Evolutionary conservation across 768 basidiomycete species (phyloP), one percentile per base, ranked within the genome.

Genomic region (Phlegmacium glaucopus): DNA sequence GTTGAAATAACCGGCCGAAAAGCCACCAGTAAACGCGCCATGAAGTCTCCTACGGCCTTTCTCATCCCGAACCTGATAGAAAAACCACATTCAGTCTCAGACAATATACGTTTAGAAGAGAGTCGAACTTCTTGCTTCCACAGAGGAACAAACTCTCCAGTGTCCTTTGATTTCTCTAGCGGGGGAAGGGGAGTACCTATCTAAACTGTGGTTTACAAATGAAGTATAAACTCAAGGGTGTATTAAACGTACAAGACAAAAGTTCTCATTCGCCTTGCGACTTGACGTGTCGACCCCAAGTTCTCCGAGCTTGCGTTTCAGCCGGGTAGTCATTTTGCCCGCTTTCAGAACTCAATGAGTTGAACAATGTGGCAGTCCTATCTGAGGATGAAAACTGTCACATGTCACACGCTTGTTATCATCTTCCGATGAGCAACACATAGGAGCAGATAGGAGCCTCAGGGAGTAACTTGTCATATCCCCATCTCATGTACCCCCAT

Each of bases 11-110:
- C 95, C 95, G 22, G 96, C 96, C 45, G 90, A 93, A 75, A 93
- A 99, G 9, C 96, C 96, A 17, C 96, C 96, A 0, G 94, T 97
- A 70, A 98, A 99, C 4, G 96, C 96, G 3, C 96, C 96, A 62
- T 99, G 96, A n/a, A 99, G 71, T 47, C 96, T 74, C 54, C 92
- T 72, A 38, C 95, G 79, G 27, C 94, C 93, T 61, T 96, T 83
- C 68, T 98, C 94, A 70, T 98, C 94, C 56, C 88, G 77, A 9
- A 93, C 91, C 88, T 93, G 41, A 41, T 25, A 38, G 6, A 3
- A 34, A 22, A 40, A 57, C 29, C 17, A 42, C 46, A 56, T 49
- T 55, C 49, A 57, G 49, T 10, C 47, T 29, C 40, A 17, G 43
- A 43, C 39, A 44, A 30, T 39, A n/a, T 32, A 45, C 28, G 13